Conservation (phyloP, 345 rosid species). For the Populus euphratica region DNA sequence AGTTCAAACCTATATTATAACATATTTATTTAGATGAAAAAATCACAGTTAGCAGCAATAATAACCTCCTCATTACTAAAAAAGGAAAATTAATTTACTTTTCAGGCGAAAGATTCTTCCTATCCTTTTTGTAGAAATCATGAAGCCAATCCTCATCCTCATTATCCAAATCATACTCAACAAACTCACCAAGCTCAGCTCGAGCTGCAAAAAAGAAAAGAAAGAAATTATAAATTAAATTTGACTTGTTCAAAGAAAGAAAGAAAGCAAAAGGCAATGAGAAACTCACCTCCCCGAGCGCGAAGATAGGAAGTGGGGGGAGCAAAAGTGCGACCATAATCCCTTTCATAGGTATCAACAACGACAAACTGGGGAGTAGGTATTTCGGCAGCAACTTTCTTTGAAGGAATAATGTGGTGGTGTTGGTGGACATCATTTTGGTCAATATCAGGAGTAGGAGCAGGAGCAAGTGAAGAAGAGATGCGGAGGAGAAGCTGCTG, state of each 20-base stretch:
- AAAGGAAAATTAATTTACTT: constrained; percentile 37
- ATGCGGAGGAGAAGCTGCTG: constrained; percentile 52
- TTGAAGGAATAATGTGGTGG: constrained; percentile 52
- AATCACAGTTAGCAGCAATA: neutral
- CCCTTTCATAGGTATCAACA: constrained; percentile 91
- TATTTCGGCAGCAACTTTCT: constrained; percentile 76
- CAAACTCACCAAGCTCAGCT: constrained; percentile 95
- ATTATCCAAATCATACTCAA: constrained; percentile 95
- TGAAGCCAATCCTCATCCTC: constrained; percentile 98
- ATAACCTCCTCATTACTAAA: neutral
- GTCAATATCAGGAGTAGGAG: neutral
- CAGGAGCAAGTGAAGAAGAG: neutral
- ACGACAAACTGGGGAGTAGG: constrained; percentile 86
- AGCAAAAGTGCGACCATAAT: constrained; percentile 67
- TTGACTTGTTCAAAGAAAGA: neutral
- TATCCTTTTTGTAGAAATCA: constrained; percentile 51
- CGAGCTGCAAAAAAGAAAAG: constrained; percentile 50
- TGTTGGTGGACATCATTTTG: constrained; percentile 44
- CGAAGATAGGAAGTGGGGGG: constrained; percentile 88
- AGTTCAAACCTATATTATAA: constrained; percentile 59
- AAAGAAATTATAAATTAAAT: neutral
- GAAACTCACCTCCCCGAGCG: constrained; percentile 79
- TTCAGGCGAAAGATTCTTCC: constrained; percentile 58
- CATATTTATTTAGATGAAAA: neutral
- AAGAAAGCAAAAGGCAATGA: neutral